These are phyloP conservation scores for Talaromyces amestolkiae DNA, from an alignment of 2,329 filamentous ascomycete genomes.

Conservation along the genomic window DNA sequence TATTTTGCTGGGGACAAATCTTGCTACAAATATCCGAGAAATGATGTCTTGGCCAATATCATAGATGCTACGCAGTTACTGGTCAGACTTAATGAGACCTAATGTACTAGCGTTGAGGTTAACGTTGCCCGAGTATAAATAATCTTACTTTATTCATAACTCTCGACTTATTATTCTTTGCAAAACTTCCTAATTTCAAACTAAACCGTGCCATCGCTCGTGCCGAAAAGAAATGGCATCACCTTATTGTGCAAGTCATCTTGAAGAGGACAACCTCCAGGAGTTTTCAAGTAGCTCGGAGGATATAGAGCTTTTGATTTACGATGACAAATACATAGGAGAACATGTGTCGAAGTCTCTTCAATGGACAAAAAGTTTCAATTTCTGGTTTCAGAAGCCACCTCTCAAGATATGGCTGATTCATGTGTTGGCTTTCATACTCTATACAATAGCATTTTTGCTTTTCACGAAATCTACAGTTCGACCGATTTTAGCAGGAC, in stretches of 20 bases:
- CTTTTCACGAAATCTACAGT: neutral
- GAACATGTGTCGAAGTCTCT: neutral
- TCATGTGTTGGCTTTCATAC: neutral
- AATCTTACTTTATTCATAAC: neutral
- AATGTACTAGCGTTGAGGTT: neutral
- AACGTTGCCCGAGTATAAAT: neutral
- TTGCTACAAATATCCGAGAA: neutral
- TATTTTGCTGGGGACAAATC: neutral
- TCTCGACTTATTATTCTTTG: neutral
- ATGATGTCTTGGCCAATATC: neutral
- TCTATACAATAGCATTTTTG: neutral
- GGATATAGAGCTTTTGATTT: neutral
- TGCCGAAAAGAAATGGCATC: neutral
- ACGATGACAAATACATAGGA: neutral
- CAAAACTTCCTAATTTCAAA: neutral
- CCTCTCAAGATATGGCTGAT: neutral
- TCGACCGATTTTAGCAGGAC: neutral
- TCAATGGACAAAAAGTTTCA: neutral
- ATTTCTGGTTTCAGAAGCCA: neutral
- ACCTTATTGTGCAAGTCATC: neutral
- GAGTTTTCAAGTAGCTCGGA: neutral
- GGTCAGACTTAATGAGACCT: neutral
- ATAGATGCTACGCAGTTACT: neutral
- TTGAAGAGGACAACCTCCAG: neutral
- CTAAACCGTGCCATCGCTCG: neutral